Conservation (phyloP, 352 stramenopile genomes). For the Pythium phragmiticola region DNA sequence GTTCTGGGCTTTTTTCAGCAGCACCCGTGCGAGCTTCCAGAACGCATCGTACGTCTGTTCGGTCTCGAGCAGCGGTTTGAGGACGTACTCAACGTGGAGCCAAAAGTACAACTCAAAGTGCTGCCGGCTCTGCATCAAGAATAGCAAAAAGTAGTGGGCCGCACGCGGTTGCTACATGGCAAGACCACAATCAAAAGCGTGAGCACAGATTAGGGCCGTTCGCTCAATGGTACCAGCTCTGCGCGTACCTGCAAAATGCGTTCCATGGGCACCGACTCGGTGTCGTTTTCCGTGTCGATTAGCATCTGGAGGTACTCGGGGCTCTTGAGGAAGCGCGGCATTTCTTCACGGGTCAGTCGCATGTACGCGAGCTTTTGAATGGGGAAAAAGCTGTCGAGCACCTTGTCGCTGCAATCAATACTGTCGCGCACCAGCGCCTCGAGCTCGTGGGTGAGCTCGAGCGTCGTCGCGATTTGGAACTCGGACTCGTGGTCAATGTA, state of each 20-base stretch:
- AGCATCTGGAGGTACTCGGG: conserved; percentile 85
- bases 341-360: conserved; percentile 74
- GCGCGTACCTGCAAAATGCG: conserved; percentile 53
- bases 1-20: conserved; percentile 73
- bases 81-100: conserved; percentile 86
- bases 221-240: neutral
- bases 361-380: conserved; percentile 87
- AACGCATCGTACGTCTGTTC: conserved; percentile 47
- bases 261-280: conserved; percentile 77
- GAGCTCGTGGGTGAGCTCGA: conserved; percentile 76
- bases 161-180: conserved; percentile 54
- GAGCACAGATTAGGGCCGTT: neutral
- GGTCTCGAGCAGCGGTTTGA: conserved; percentile 63
- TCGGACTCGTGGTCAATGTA: conserved; percentile 81
- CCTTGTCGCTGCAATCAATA: conserved; percentile 47
- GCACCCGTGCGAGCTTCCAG: conserved; percentile 61
- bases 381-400: conserved; percentile 75
- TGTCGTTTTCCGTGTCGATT: conserved; percentile 76
- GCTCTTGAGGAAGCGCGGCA: conserved; percentile 84
- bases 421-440: conserved; percentile 74
- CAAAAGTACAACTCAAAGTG: conserved; percentile 89
- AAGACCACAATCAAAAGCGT: neutral
- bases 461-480: conserved; percentile 80
- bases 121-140: conserved; percentile 85
- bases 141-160: conserved; percentile 85